These are phyloP conservation scores for Saksenaea vasiformis DNA, from an alignment of 371 early-diverging fungal genomes.

Conservation along the genomic window DNA sequence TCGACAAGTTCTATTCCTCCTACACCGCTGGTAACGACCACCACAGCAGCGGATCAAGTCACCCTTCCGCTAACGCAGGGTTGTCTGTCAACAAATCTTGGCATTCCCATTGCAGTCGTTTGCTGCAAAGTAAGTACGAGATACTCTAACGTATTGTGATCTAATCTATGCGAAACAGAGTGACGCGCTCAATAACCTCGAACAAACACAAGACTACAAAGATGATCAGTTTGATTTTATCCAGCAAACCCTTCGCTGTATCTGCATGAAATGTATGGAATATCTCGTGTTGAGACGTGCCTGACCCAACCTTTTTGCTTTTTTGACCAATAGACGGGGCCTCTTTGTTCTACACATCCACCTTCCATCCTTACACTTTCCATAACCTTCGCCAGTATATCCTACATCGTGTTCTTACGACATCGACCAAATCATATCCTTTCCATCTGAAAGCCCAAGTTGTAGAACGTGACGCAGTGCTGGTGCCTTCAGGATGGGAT, in stretches of 20 bases:
- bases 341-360: constrained; percentile 86
- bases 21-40: constrained; percentile 14
- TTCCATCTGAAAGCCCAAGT: constrained; percentile 76
- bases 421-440: constrained; percentile 43
- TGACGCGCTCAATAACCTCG: constrained; percentile 71
- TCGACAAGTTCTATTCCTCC: constrained; percentile 37
- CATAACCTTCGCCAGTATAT: constrained; percentile 77
- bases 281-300: neutral
- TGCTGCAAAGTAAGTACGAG: constrained; percentile 75
- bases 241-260: constrained; percentile 89
- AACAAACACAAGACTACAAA: constrained; percentile 77
- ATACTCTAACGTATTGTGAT: neutral
- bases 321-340: constrained; percentile 79
- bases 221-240: constrained; percentile 92
- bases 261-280: constrained; percentile 81
- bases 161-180: constrained; percentile 50
- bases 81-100: constrained; percentile 77
- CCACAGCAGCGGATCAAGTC: constrained; percentile 37
- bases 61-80: constrained; percentile 74
- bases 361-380: constrained; percentile 75
- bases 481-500: constrained; percentile 95
- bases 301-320: neutral
- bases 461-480: constrained; percentile 84
- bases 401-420: constrained; percentile 72
- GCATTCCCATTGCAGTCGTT: constrained; percentile 83